A percentile compares a stretch with the other conserved stretches of the same genome.
These are phyloP conservation scores for Euphorbia celastroides DNA, from an alignment of 441 rosid species.

Conservation along the genomic window DNA sequence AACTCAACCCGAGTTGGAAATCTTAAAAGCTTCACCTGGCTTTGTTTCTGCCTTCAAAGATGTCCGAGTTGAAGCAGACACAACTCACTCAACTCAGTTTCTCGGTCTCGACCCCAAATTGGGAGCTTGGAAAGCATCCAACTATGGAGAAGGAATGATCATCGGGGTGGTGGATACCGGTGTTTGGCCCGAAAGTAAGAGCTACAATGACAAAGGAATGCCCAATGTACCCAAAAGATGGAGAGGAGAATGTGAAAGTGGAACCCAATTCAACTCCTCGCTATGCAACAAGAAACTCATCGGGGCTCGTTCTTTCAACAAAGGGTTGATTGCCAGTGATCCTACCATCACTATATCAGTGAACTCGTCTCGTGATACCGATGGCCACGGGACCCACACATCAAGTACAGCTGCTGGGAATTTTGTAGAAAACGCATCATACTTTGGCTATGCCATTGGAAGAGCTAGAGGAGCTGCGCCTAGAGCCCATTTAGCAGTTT, in stretches of 20 bases:
- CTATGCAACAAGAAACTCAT: constrained; percentile 24
- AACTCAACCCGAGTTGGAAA: constrained; percentile 4
- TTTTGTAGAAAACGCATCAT: constrained; percentile 23
- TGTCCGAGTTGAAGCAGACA: constrained; percentile 34
- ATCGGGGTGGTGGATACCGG: constrained; percentile 78
- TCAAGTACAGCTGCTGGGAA: constrained; percentile 23
- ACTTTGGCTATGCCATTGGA: constrained; percentile 24
- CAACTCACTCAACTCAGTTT: constrained; percentile 49
- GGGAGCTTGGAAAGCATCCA: constrained; percentile 43
- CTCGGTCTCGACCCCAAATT: constrained; percentile 42
- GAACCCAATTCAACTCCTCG: constrained; percentile 22
- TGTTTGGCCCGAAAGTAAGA: constrained; percentile 75
- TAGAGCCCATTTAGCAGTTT: constrained; percentile 12
- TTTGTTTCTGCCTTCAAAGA: constrained; percentile 38
- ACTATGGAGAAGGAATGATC: constrained; percentile 46
- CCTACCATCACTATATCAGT: constrained; percentile 44
- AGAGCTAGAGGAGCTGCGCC: constrained; percentile 23
- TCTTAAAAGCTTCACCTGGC: constrained; percentile 32
- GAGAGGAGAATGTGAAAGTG: constrained; percentile 23
- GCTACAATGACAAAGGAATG: constrained; percentile 27
- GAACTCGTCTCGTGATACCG: constrained; percentile 61
- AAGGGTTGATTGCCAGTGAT: constrained; percentile 34
- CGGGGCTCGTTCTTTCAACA: constrained; percentile 58
- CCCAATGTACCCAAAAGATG: constrained; percentile 16
- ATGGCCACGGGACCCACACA: constrained; percentile 1